phyloP scores from a whole-genome alignment of 2,329 filamentous ascomycete species.

The Curvularia eragrostidis region DNA sequence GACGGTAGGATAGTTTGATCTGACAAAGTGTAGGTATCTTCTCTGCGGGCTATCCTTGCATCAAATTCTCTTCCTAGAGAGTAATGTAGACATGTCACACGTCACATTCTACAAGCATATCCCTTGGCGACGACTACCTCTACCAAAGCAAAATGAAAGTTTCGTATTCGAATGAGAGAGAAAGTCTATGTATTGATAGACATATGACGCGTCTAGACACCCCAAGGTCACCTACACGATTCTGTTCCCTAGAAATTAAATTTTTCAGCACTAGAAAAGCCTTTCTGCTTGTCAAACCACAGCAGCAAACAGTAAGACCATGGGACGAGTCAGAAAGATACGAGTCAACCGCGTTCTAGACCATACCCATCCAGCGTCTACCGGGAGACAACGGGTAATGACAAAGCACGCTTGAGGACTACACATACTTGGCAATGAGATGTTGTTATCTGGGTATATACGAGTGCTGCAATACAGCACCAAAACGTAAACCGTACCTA shows the following conservation, averaged over 20 bases:
- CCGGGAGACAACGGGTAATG: neutral
- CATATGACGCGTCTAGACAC: neutral
- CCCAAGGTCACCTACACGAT: neutral
- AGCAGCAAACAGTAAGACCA: neutral
- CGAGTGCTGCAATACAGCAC: neutral
- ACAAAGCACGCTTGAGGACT: neutral
- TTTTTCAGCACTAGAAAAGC: neutral
- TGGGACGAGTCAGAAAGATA: neutral
- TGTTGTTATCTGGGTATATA: neutral
- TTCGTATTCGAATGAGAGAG: neutral
- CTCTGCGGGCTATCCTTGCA: neutral
- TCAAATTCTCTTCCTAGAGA: neutral
- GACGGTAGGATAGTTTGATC: neutral
- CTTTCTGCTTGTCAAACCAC: neutral
- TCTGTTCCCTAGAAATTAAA: neutral
- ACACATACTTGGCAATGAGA: neutral
- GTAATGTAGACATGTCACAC: neutral
- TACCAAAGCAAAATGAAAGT: neutral
- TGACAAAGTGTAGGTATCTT: neutral
- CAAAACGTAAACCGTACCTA: neutral
- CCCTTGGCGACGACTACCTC: neutral
- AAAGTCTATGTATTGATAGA: neutral
- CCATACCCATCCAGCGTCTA: neutral
- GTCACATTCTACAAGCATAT: neutral
- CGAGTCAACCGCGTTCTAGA: neutral